Conservation (phyloP, 352 stramenopile species). For the Phytophthora boehmeriae region DNA sequence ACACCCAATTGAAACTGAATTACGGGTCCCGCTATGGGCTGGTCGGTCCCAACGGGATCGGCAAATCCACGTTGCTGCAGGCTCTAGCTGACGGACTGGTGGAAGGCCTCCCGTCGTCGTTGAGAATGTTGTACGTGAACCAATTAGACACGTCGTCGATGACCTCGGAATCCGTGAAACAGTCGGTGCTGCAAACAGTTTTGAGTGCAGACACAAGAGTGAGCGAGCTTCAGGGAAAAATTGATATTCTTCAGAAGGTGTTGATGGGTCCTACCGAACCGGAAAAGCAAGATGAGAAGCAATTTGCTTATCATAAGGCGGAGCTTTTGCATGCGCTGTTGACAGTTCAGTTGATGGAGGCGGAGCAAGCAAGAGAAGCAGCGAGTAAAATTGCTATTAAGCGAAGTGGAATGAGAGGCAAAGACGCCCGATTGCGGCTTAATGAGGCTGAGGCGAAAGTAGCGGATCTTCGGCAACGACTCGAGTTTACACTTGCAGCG, state of each 20-base stretch:
- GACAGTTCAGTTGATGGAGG: constrained; percentile 44
- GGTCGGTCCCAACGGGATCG: constrained; percentile 83
- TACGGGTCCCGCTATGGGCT: constrained; percentile 82
- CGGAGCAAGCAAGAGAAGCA: constrained; percentile 34
- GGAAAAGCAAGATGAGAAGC: background rate
- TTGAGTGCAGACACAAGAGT: constrained; percentile 54
- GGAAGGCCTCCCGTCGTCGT: constrained; percentile 46
- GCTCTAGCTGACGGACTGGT: constrained; percentile 91
- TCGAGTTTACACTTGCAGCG: constrained; percentile 26
- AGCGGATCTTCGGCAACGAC: constrained; percentile 28
- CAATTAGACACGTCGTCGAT: constrained; percentile 59
- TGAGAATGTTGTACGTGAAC: constrained; percentile 68
- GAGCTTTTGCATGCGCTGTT: constrained; percentile 43
- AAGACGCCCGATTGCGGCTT: constrained; percentile 53
- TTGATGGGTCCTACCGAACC: constrained; percentile 18
- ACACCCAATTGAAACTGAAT: constrained; percentile 76
- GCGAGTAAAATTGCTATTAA: constrained; percentile 63
- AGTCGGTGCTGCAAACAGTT: constrained; percentile 52
- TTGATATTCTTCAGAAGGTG: constrained; percentile 37
- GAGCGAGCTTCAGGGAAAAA: constrained; percentile 41
- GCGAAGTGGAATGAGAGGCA: constrained; percentile 54
- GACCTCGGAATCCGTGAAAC: constrained; percentile 18
- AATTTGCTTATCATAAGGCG: constrained; percentile 42
- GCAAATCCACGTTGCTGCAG: constrained; percentile 94
- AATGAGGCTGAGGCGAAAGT: constrained; percentile 48